A percentile compares a stretch with the other conserved stretches of the same genome.
These are phyloP conservation scores for Macrolepiota albuminosa DNA, from an alignment of 768 basidiomycete genomes.

Conservation along the genomic window DNA sequence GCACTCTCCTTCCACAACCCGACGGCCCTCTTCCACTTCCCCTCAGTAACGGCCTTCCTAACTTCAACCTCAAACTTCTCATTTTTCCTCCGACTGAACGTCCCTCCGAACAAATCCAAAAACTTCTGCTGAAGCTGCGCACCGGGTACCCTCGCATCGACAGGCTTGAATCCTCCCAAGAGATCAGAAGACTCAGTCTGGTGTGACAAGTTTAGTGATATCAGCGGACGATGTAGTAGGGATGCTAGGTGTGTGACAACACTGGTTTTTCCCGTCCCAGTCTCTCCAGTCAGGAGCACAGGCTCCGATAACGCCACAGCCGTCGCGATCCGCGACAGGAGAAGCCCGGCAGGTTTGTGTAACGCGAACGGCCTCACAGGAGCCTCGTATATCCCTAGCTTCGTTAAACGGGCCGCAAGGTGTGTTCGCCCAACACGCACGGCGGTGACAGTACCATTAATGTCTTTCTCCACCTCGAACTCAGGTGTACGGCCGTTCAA, in stretches of 20 bases:
- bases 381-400: slow-evolving; percentile 27
- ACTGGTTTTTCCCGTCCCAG: slow-evolving; percentile 98
- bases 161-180: slow-evolving; percentile 93
- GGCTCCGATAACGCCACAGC: slow-evolving; percentile 75
- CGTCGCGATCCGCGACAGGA: slow-evolving; percentile 78
- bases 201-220: slow-evolving; percentile 91
- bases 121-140: slow-evolving; percentile 67
- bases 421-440: slow-evolving; percentile 62
- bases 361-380: slow-evolving; percentile 72
- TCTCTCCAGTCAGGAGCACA: slow-evolving; percentile 91
- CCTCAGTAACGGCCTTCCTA: slow-evolving; percentile 73
- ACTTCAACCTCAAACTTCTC: slow-evolving; percentile 80
- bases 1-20: slow-evolving; percentile 80
- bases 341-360: slow-evolving; percentile 75
- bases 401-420: slow-evolving; percentile 41
- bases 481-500: slow-evolving; percentile 62
- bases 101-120: slow-evolving; percentile 73
- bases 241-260: slow-evolving; percentile 82
- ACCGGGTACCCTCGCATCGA: slow-evolving; percentile 81
- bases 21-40: slow-evolving; percentile 81
- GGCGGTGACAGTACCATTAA: slow-evolving; percentile 52
- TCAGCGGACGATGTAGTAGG: slow-evolving; percentile 67
- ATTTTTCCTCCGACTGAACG: slow-evolving; percentile 90
- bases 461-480: slow-evolving; percentile 63
- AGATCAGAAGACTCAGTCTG: slow-evolving; percentile 96